phyloP scores from a whole-genome alignment of 106 monocot genomes.

The Dendrobium officinale region DNA sequence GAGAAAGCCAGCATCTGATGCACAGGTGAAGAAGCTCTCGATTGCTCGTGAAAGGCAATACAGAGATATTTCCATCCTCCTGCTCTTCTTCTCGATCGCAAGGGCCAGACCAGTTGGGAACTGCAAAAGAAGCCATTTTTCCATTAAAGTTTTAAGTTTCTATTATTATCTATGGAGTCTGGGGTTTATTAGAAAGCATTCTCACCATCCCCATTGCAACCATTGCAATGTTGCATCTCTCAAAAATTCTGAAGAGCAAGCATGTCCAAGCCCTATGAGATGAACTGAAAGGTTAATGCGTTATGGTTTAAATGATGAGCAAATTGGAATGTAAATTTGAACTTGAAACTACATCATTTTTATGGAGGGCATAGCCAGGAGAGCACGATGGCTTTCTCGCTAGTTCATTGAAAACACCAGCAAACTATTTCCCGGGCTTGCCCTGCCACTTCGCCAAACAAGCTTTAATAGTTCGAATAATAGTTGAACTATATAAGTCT shows the following conservation, averaged over 20 bases:
- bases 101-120: slow-evolving; percentile 88
- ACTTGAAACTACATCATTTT: neutral
- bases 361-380: no score
- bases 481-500: no score
- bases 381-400: no score
- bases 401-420: no score
- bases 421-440: no score
- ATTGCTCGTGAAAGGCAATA: slow-evolving; percentile 86
- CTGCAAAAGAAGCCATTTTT: slow-evolving; percentile 26
- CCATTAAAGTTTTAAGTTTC: neutral
- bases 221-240: slow-evolving; percentile 73
- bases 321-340: neutral
- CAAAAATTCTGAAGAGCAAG: slow-evolving; percentile 61
- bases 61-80: slow-evolving; percentile 80
- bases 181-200: neutral
- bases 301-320: neutral
- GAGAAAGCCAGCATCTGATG: slow-evolving; percentile 65
- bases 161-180: no score
- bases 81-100: slow-evolving; percentile 88
- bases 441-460: no score
- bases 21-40: slow-evolving; percentile 86
- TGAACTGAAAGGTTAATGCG: neutral
- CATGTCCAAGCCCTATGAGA: slow-evolving; percentile 79
- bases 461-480: no score
- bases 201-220: slow-evolving; percentile 74